phyloP scores from a whole-genome alignment of 148 eudicot genomes.

The Drosera capensis region DNA sequence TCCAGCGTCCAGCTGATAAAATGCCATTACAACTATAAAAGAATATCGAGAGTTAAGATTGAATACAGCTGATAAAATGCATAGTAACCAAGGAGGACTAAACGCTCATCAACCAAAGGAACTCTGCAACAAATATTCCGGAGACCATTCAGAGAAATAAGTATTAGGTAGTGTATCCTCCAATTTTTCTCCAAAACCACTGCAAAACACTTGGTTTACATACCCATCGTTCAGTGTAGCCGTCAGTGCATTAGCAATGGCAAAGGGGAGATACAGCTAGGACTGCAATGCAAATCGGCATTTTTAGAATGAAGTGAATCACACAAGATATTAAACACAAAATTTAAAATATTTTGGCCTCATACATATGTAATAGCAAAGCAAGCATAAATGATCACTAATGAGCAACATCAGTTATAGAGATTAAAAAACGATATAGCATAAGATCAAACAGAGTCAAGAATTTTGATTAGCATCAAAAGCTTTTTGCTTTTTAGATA shows the following conservation, averaged over 20 bases:
- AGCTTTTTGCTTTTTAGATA: too few species aligned
- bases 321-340: too few species aligned
- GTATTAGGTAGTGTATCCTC: too few species aligned
- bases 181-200: not conserved
- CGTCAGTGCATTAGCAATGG: conserved; percentile 85
- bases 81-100: conserved; percentile 65
- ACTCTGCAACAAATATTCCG: conserved; percentile 22
- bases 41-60: not conserved
- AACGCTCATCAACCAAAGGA: conserved; percentile 71
- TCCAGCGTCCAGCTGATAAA: too few species aligned
- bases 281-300: conserved; percentile 30
- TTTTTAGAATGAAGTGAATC: not conserved
- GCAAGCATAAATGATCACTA: too few species aligned
- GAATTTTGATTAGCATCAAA: too few species aligned
- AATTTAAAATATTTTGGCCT: too few species aligned
- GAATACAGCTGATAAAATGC: conserved; percentile 11
- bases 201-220: not conserved
- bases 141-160: not conserved
- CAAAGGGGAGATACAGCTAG: conserved; percentile 72
- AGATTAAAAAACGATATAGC: too few species aligned
- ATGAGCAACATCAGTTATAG: too few species aligned
- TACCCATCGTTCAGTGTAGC: conserved; percentile 85
- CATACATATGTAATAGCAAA: too few species aligned
- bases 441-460: too few species aligned
- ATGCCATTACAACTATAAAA: too few species aligned